Percentiles rank a stretch among this genome's conserved stretches.
These are phyloP conservation scores for Achaetomium macrosporum DNA, from an alignment of 2,329 filamentous ascomycete genomes.

Conservation along the genomic window DNA sequence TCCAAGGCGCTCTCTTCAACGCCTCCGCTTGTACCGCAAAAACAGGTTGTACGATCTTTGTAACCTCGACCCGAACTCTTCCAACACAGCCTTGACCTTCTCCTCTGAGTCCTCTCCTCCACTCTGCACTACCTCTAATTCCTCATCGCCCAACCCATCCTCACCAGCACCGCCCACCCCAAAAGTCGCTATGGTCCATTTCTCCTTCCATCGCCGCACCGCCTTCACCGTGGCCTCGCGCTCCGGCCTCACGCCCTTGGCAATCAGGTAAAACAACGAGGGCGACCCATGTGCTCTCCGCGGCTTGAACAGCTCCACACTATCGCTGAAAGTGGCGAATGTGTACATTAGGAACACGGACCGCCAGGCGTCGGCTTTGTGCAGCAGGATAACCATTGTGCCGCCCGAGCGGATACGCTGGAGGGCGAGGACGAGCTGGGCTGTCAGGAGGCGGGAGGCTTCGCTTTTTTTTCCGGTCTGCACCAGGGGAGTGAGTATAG, in stretches of 20 bases:
- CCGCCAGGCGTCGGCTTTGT: slow-evolving; percentile 40
- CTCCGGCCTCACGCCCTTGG: slow-evolving; percentile 34
- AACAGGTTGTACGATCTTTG: slow-evolving; percentile 27
- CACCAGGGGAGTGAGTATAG: neutral
- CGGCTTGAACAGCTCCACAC: slow-evolving; percentile 41
- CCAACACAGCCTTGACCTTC: slow-evolving; percentile 27
- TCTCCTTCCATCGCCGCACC: slow-evolving; percentile 35
- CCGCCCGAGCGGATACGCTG: slow-evolving; percentile 41
- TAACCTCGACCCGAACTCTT: slow-evolving; percentile 33
- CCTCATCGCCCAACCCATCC: slow-evolving; percentile 8
- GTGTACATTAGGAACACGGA: slow-evolving; percentile 33
- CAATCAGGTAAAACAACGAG: slow-evolving; percentile 50
- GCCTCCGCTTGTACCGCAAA: slow-evolving; percentile 34
- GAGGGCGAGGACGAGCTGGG: slow-evolving; percentile 42
- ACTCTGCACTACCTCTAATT: neutral
- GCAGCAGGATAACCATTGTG: slow-evolving; percentile 46
- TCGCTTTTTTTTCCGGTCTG: slow-evolving; percentile 34
- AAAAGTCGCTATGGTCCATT: slow-evolving; percentile 38
- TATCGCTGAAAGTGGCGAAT: slow-evolving; percentile 37
- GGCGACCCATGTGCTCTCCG: slow-evolving; percentile 33
- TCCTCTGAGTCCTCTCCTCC: slow-evolving; percentile 9
- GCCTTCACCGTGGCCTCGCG: slow-evolving; percentile 30
- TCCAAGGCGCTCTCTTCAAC: slow-evolving; percentile 27
- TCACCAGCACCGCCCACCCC: slow-evolving; percentile 25
- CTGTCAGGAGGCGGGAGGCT: slow-evolving; percentile 30